These are phyloP conservation scores for Babesia gibsoni DNA, from an alignment of 169 alveolate genomes.

Conservation along the genomic window DNA sequence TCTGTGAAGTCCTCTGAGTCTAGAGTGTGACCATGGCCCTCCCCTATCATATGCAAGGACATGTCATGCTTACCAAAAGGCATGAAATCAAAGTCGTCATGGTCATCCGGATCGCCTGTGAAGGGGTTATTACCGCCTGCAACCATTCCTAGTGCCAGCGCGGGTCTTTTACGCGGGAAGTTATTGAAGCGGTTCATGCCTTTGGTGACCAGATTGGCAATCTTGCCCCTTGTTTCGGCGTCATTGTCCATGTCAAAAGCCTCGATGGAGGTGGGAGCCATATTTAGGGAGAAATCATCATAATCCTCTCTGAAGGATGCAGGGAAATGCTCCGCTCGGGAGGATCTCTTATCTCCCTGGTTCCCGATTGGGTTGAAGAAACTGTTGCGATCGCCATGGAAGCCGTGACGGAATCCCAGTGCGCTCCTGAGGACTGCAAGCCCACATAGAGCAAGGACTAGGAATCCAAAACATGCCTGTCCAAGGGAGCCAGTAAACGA, in stretches of 20 bases:
- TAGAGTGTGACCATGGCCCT: conserved; percentile 76
- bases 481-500: background rate
- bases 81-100: background rate
- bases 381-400: conserved; percentile 17
- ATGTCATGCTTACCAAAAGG: conserved; percentile 5
- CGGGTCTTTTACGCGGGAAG: conserved; percentile 9
- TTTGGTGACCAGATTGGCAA: background rate
- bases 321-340: background rate
- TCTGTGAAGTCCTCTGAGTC: conserved; percentile 84
- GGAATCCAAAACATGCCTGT: background rate
- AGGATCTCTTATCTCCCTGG: conserved; percentile 30
- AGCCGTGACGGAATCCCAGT: conserved; percentile 11
- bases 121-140: conserved; percentile 3
- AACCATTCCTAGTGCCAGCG: conserved; percentile 22
- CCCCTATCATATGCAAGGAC: conserved; percentile 44
- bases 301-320: background rate
- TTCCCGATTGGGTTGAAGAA: conserved; percentile 16
- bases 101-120: background rate
- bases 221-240: background rate
- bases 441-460: conserved; percentile 3
- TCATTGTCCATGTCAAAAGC: background rate
- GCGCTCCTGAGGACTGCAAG: background rate
- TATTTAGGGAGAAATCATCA: conserved; percentile 17
- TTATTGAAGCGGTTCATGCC: background rate
- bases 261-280: background rate